Conservation (phyloP, 106 monocot genomes). For the Dendrobium catenatum region DNA sequence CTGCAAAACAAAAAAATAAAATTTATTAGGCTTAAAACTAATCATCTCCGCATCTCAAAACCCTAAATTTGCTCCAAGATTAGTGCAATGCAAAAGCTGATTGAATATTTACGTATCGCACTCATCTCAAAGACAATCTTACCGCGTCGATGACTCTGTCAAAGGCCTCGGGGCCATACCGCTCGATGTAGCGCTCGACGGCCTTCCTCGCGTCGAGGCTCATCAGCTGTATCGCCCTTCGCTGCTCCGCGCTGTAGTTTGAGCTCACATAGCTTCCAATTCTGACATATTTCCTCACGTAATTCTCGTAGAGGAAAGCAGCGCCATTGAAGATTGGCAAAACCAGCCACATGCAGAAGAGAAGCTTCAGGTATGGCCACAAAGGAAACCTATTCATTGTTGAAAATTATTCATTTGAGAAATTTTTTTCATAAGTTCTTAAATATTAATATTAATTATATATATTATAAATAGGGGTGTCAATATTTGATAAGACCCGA, state of each 20-base stretch:
- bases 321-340: conserved; percentile 88
- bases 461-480: background rate
- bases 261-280: conserved; percentile 45
- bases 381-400: conserved; percentile 63
- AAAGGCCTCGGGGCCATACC: conserved; percentile 65
- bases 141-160: conserved; percentile 69
- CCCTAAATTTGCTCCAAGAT: no score
- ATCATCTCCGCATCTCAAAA: background rate
- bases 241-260: conserved; percentile 48
- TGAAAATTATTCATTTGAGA: background rate
- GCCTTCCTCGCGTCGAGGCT: conserved; percentile 83
- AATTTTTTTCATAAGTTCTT: no score
- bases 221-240: conserved; percentile 74
- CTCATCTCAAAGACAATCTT: background rate
- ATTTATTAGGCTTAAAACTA: background rate
- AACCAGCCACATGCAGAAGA: conserved; percentile 84
- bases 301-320: conserved; percentile 81
- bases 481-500: no score
- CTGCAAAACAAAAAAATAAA: conserved; percentile 18
- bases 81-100: background rate
- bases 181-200: conserved; percentile 72
- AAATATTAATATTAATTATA: background rate
- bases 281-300: conserved; percentile 75
- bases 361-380: conserved; percentile 89
- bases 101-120: background rate